These are phyloP conservation scores for Candida frijolesensis DNA, from an alignment of 1,139 yeast genomes.

Conservation along the genomic window DNA sequence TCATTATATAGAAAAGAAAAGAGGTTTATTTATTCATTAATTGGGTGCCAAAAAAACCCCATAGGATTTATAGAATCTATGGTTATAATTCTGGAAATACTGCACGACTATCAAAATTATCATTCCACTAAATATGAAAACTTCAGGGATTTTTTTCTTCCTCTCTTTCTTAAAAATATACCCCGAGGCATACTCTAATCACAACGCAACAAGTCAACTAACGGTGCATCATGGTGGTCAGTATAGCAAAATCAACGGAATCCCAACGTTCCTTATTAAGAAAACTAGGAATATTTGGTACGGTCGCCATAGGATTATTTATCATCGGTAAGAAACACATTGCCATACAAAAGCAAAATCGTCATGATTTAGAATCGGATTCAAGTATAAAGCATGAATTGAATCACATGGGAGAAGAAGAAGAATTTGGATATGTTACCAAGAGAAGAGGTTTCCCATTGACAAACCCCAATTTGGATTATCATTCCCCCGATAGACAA, in stretches of 20 bases:
- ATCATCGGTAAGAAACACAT: constrained; percentile 42
- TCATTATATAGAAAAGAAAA: background rate
- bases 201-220: background rate
- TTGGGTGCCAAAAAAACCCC: background rate
- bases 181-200: background rate
- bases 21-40: background rate
- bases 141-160: background rate
- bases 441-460: constrained; percentile 41
- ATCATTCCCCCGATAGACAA: constrained; percentile 36
- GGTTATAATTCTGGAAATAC: background rate
- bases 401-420: constrained; percentile 15
- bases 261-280: constrained; percentile 38
- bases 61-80: too few relatives aligned
- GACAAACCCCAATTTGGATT: constrained; percentile 29
- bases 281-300: constrained; percentile 38
- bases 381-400: constrained; percentile 30
- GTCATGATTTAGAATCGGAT: constrained; percentile 43
- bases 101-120: background rate
- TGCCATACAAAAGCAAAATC: constrained; percentile 35
- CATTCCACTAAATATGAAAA: background rate
- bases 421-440: constrained; percentile 34
- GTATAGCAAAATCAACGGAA: constrained; percentile 23
- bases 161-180: too few relatives aligned
- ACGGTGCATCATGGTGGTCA: background rate
- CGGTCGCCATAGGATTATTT: constrained; percentile 34